Base-by-base conservation (phyloP, 2,329 filamentous ascomycete genomes). In the Fusarium palustre region DNA sequence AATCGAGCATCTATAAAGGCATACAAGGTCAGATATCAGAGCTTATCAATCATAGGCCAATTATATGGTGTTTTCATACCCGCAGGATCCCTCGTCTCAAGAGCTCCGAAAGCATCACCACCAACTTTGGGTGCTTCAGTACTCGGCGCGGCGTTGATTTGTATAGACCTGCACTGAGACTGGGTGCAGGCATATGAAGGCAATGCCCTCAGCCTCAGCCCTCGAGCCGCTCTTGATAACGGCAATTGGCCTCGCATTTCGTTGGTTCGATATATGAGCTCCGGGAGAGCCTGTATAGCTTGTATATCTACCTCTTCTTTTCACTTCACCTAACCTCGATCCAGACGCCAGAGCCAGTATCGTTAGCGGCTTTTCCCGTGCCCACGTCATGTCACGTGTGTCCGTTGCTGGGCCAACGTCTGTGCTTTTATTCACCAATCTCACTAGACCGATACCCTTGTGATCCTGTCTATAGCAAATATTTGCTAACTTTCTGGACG, bases 1-100 rank as follows among this genome's bases (percentile, higher is more conserved):
- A 99, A 99, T 60, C 90, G 90, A 56, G 96, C 96, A 87, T 98
- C 96, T 97, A 73, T 10, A 59, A n/a, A 22, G n/a, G 25, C 10
- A 11, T n/a, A n/a, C 24, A 34, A 30, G 24, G 66, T 74, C 53
- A 76, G 67, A 50, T 36, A 28, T 20, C 24, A 25, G 24, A n/a
- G 20, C 15, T n/a, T n/a, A 28, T 42, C 33, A 24, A 34, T 38
- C 60, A 53, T 41, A 53, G 52, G 36, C 42, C 50, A 43, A 54
- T 61, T 47, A 48, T 50, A 39, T 34, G 13, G 45, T 45, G 41
- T 33, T 62, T 45, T 30, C 75, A 43, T 82, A 88, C 86, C 86
- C 54, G 87, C 82, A 50, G 82, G 80, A 71, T 88, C 85, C 71
- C 83, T 79, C 25, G 79, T 75, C 66, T 82, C 81, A 60, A 80